Percentiles rank a stretch among this genome's conserved stretches.
Conservation (phyloP, 2,329 filamentous ascomycete species). For the Fusarium continuum region DNA sequence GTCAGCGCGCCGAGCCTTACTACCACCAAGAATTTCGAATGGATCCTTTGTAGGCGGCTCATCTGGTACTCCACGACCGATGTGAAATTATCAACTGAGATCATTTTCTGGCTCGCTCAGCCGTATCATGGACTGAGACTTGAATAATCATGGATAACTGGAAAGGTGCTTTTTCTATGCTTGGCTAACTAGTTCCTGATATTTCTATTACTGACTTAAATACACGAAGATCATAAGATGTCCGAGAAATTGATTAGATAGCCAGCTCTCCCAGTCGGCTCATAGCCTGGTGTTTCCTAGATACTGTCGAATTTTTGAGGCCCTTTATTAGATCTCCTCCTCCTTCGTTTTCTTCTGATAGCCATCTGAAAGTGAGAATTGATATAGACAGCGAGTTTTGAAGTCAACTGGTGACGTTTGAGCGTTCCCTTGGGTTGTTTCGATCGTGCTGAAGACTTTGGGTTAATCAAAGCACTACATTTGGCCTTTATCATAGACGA, state of each 20-base stretch:
- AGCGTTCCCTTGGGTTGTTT: too few relatives aligned
- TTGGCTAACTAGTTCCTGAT: neutral
- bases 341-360: too few relatives aligned
- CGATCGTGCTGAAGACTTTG: too few relatives aligned
- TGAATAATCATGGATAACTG: slow-evolving; percentile 3
- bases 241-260: neutral
- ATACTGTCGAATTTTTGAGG: too few relatives aligned
- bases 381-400: too few relatives aligned
- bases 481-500: too few relatives aligned
- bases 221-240: neutral
- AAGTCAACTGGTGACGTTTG: too few relatives aligned
- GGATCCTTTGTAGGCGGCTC: neutral
- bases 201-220: neutral
- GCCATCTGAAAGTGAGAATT: too few relatives aligned
- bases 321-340: too few relatives aligned
- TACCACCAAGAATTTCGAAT: neutral
- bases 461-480: too few relatives aligned
- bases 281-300: too few relatives aligned
- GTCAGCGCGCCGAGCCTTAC: slow-evolving; percentile 2
- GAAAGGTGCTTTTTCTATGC: slow-evolving; percentile 5
- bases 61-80: neutral
- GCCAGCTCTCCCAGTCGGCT: too few relatives aligned
- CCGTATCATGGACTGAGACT: neutral
- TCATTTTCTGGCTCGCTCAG: slow-evolving; percentile 1
- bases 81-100: neutral